Conservation (phyloP, 2,329 filamentous ascomycete genomes). For the Xylaria sp. region DNA sequence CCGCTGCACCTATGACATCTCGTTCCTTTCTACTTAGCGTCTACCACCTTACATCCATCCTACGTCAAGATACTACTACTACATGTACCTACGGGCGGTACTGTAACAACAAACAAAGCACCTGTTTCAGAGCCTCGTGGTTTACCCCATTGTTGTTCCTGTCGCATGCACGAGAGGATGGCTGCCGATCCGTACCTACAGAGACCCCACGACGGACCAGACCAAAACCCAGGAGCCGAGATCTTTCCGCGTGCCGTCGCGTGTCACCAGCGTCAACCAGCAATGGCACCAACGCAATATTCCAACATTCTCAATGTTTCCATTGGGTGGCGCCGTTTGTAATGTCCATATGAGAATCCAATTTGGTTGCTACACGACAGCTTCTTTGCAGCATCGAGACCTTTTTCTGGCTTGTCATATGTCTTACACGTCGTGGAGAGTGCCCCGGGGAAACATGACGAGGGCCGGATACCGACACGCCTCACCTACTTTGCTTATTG, state of each 20-base stretch:
- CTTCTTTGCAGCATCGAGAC: constrained; percentile 44
- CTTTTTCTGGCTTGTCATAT: constrained; percentile 36
- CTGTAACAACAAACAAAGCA: constrained; percentile 29
- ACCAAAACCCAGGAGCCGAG: constrained; percentile 31
- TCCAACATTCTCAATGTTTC: constrained; percentile 10
- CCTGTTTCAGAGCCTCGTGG: constrained; percentile 38
- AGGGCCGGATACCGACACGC: constrained; percentile 44
- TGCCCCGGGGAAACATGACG: constrained; percentile 30
- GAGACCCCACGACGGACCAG: constrained; percentile 15
- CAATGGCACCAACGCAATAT: constrained; percentile 20
- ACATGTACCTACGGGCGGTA: not conserved
- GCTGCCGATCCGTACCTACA: constrained; percentile 38
- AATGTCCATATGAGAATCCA: constrained; percentile 41
- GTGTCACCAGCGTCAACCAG: constrained; percentile 36
- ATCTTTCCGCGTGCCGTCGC: constrained; percentile 39
- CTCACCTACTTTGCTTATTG: constrained; percentile 29
- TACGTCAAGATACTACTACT: not conserved
- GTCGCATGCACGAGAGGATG: constrained; percentile 33
- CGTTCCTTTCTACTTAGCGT: not conserved
- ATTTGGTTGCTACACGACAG: constrained; percentile 47
- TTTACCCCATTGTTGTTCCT: constrained; percentile 29
- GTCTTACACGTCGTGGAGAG: constrained; percentile 38
- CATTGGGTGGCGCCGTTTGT: constrained; percentile 49
- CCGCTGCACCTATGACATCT: constrained; percentile 33
- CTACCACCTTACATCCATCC: not conserved